Base-by-base conservation (phyloP, 2,329 filamentous ascomycete species). In the Cadophora luteo-olivacea region DNA sequence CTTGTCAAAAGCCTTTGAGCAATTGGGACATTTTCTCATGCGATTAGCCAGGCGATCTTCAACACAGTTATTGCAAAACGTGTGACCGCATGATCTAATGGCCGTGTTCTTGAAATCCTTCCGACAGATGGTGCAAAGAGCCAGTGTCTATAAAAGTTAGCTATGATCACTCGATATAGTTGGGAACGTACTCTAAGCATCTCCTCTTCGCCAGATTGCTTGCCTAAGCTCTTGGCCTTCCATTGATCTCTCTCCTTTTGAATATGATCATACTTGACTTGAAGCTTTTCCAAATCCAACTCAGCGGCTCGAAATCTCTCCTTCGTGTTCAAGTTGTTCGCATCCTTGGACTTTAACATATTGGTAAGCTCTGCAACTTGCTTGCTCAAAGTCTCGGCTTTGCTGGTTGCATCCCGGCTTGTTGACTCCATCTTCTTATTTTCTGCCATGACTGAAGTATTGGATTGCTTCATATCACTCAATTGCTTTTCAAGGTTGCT, bases 1-100 rank as follows among this genome's bases (percentile, higher is more conserved):
- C 79, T 89, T 92, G 76, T 97, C 95, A 78, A 99, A 99, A 4
- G 93, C 89, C 80, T 92, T 92, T 76, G 92, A 93, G 84, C 97
- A 99, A 75, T 93, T 95, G 2, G 96, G 96, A 77, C 96, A 99
- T 80, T 98, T 98, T 73, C 96, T 88, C 82, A 95, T 94, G 45
- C 96, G 92, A 77, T 96, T 97, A 57, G 89, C 89, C 70, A 97
- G 89, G 67, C 96, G 90, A 76, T 97, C 92, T 72, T 97, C 93
- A 29, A 98, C 92, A 78, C 96, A 99, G 60, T 89, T 86, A 77
- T 91, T 90, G 85, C 96, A 99, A 80, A 98, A 97, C 61, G 97
- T 88, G 80, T 99, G 96, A 1, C 96, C 96, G 79, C 96, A 99
- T 0, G 92, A 94, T 82, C 96, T 97, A 79, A 99, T 87, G 11